Evolutionary conservation across 1,139 yeast species (phyloP), one percentile per base, ranked within the genome.

Genomic region (Pichia sp.): DNA sequence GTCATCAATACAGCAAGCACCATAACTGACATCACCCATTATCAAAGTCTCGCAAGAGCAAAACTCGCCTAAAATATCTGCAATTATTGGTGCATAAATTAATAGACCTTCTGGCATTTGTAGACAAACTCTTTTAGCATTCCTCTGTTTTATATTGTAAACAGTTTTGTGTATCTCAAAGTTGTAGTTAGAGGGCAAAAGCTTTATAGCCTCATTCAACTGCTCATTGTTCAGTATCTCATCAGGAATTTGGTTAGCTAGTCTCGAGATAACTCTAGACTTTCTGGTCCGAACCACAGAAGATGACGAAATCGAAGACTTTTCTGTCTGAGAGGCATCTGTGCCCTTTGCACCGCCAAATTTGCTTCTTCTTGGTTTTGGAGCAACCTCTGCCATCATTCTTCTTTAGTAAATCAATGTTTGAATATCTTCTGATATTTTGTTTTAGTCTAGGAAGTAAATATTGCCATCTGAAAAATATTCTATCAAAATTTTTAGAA

Each of bases 21-120:
- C 99, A 64, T 93, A 93, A 0, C 97, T 89, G 0, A 93, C 99
- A 68, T 93, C 99, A 2, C 99, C 99, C 99, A 93, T 95, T 4
- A 93, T 95, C 1, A 95, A 75, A 0, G 93, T 87, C 63, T 91
- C 96, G 48, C 86, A 93, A 6, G 73, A 71, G 65, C 97, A 90
- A 63, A 93, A 91, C 68, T 91, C 96, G 65, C 90, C 96, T 40
- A 93, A 67, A 30, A 93, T 93, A 68, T 93, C 99, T 2, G 96
- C 78, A 19, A 93, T 82, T 43, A 93, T 79, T 57, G 95, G 76
- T 0, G 98, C 84, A 66, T 91, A 93, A 3, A 93, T 86, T 50
- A 93, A 72, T 42, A 93, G 70, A 1, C 99, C 99, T 68, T 93
- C 99, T 1, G 99, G 99, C 96, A 93, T 87, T 64, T 93, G 99